Conservation (phyloP, 768 basidiomycete species). For the Xerocomellus intermedius region DNA sequence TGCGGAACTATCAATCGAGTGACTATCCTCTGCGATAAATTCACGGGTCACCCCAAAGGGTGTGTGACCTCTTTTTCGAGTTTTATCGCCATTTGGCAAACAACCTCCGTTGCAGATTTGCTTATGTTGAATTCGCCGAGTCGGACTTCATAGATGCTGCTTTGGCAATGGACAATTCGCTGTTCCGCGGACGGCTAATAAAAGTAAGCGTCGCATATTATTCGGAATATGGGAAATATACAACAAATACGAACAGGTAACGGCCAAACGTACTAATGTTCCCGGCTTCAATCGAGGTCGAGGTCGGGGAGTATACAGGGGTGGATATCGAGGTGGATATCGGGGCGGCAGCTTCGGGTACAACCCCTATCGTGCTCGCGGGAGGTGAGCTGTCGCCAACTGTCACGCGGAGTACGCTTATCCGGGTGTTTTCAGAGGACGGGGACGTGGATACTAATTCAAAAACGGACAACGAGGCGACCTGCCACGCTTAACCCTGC, state of each 20-base stretch:
- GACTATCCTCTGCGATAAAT: conserved; percentile 99
- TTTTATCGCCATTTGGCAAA: conserved; percentile 5
- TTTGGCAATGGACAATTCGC: conserved; percentile 90
- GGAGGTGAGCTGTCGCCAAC: conserved; percentile 54
- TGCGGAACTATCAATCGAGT: conserved; percentile 99
- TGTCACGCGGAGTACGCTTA: conserved; percentile 12
- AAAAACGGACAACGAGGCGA: conserved; percentile 25
- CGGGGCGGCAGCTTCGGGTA: conserved; percentile 53
- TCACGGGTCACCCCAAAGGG: conserved; percentile 99
- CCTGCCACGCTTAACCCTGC: conserved; percentile 10
- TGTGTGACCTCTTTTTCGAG: conserved; percentile 33
- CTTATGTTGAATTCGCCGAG: conserved; percentile 98
- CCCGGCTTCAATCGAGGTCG: conserved; percentile 88
- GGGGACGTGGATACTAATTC: conserved; percentile 66
- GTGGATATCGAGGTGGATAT: conserved; percentile 61
- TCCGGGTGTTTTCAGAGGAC: conserved; percentile 45
- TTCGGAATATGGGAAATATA: neutral
- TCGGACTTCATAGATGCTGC: conserved; percentile 89
- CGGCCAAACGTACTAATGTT: conserved; percentile 92
- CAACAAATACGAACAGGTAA: conserved; percentile 59
- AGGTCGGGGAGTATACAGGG: conserved; percentile 66
- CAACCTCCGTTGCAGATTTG: conserved; percentile 61
- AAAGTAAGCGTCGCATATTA: conserved; percentile 53
- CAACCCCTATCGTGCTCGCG: conserved; percentile 60
- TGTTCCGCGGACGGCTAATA: conserved; percentile 90